Conservation (phyloP, 106 monocot species). For the Triglochin maritima region DNA sequence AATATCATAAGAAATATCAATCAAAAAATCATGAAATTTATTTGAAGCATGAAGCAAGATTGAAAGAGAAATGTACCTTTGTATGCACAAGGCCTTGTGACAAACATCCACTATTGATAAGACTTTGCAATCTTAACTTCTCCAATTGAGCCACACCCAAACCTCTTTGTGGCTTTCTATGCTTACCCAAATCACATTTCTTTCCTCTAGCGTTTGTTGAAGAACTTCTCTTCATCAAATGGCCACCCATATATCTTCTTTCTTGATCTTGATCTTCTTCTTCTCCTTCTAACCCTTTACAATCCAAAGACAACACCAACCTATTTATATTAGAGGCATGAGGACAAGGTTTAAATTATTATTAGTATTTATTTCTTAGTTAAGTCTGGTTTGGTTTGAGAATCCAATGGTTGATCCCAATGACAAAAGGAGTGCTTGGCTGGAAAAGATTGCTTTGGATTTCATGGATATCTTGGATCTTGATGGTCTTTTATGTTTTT, state of each 20-base stretch:
- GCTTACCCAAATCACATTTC: constrained; percentile 24
- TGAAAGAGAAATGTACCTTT: constrained; percentile 15
- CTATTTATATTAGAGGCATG: too few species aligned
- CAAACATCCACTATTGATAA: constrained; percentile 23
- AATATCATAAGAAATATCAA: too few species aligned
- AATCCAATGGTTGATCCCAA: too few species aligned
- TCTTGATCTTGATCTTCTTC: constrained; percentile 34
- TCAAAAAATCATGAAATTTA: background rate
- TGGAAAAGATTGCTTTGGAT: too few species aligned
- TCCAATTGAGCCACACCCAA: constrained; percentile 75
- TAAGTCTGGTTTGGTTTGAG: too few species aligned
- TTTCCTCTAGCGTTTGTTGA: constrained; percentile 9
- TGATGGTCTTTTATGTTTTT: too few species aligned
- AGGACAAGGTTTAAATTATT: too few species aligned
- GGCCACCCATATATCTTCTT: background rate
- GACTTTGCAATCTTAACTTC: constrained; percentile 52
- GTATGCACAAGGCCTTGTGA: background rate
- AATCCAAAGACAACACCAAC: too few species aligned
- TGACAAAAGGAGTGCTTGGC: too few species aligned
- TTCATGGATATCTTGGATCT: too few species aligned
- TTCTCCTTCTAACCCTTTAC: too few species aligned
- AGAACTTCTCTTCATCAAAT: background rate
- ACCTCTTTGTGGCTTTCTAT: constrained; percentile 23
- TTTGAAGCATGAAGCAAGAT: background rate
- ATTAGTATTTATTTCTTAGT: too few species aligned